phyloP scores from a whole-genome alignment of 2,329 filamentous ascomycete species.

The Arthrobotrys conoides region DNA sequence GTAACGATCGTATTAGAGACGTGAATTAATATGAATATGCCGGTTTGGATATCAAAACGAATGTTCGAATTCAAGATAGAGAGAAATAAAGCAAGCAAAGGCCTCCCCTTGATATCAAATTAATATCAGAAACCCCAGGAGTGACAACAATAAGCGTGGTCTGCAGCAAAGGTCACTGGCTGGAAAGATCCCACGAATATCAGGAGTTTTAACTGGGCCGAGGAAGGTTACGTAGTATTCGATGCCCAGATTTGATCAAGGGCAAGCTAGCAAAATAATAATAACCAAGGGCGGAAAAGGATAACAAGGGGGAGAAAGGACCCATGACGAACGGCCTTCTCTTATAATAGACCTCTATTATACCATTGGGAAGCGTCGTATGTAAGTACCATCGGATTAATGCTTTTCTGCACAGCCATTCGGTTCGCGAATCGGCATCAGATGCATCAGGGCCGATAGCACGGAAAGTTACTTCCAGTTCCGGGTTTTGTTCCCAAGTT shows the following conservation, averaged over 20 bases:
- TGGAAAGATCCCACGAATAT: neutral
- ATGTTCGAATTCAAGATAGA: neutral
- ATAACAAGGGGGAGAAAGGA: neutral
- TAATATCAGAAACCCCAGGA: neutral
- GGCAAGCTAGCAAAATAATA: neutral
- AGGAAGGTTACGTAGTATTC: slow-evolving; percentile 3
- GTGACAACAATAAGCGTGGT: neutral
- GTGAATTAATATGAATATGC: neutral
- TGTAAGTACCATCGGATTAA: slow-evolving; percentile 9
- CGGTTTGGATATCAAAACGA: neutral
- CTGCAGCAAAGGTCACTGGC: neutral
- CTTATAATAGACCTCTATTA: slow-evolving; percentile 15
- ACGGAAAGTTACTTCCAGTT: slow-evolving; percentile 13
- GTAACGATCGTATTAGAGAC: neutral
- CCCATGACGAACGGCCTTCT: neutral
- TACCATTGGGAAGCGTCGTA: neutral
- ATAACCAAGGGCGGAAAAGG: neutral
- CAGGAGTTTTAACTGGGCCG: neutral
- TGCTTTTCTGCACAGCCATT: slow-evolving; percentile 27
- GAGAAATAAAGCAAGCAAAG: neutral
- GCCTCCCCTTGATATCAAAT: neutral
- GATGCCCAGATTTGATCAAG: neutral
- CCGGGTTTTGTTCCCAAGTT: slow-evolving; percentile 17
- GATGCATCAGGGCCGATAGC: slow-evolving; percentile 8
- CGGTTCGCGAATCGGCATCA: slow-evolving; percentile 32